These are phyloP conservation scores for Spongospora subterranea DNA, from an alignment of 208 protist genomes.

Conservation along the genomic window DNA sequence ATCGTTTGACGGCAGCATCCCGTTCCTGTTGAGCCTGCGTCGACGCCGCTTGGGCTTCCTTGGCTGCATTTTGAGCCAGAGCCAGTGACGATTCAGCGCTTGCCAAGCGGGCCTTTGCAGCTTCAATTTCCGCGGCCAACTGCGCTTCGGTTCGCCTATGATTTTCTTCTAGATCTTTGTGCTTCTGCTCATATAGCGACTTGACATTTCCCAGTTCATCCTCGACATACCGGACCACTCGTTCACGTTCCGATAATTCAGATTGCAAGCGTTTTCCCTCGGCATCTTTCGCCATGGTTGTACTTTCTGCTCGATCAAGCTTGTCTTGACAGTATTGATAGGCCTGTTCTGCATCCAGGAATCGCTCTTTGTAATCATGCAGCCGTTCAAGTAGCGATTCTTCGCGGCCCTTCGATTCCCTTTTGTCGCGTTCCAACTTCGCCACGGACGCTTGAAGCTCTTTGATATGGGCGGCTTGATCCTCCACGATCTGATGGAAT, in stretches of 20 bases:
- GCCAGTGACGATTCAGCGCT: background rate
- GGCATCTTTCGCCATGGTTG: no score
- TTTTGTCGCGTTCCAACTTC: background rate
- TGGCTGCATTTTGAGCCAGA: background rate
- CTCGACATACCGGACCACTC: background rate
- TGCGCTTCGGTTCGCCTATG: background rate
- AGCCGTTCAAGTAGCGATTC: background rate
- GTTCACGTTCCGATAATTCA: background rate
- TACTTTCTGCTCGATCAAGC: background rate
- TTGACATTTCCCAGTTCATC: background rate
- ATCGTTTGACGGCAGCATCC: background rate
- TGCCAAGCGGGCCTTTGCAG: background rate
- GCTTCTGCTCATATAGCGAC: background rate
- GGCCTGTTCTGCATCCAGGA: background rate
- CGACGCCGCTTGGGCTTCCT: background rate
- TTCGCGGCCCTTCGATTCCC: background rate
- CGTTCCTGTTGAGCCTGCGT: background rate
- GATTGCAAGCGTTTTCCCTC: background rate
- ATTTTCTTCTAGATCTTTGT: no score
- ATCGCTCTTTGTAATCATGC: background rate
- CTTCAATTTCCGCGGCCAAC: background rate
- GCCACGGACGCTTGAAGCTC: background rate
- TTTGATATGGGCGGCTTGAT: background rate
- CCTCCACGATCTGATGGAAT: background rate
- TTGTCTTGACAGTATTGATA: background rate